Percentiles rank a stretch among this genome's conserved stretches.
Conservation (phyloP, 495 filamentous ascomycete genomes). For the Neurospora sp. region DNA sequence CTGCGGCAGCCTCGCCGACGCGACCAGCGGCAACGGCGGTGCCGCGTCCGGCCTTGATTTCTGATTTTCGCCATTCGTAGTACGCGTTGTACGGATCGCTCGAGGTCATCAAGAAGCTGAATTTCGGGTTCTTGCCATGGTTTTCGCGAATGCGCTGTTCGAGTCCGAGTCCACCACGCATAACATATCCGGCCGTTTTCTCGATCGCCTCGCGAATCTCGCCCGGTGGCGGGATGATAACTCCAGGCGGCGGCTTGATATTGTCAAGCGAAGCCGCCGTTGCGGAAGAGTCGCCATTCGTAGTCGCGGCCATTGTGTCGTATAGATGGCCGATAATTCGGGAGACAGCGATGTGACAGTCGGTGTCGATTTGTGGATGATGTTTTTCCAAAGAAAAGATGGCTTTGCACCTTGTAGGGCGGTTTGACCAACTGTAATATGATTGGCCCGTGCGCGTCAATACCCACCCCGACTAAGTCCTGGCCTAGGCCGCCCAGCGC, state of each 20-base stretch:
- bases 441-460: neutral
- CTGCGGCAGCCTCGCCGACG: no score
- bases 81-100: slow-evolving; percentile 79
- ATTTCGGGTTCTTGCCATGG: slow-evolving; percentile 76
- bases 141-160: slow-evolving; percentile 86
- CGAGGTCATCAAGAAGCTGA: slow-evolving; percentile 70
- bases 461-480: neutral
- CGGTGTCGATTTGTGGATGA: neutral
- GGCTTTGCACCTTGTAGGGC: neutral
- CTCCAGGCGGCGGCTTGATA: slow-evolving; percentile 67
- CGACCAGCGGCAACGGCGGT: slow-evolving; percentile 72
- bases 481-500: neutral
- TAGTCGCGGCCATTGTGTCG: slow-evolving; percentile 35
- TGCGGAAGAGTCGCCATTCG: slow-evolving; percentile 45
- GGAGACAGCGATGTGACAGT: neutral
- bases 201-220: slow-evolving; percentile 71
- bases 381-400: neutral
- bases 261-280: slow-evolving; percentile 34
- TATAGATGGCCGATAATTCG: neutral
- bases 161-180: slow-evolving; percentile 70
- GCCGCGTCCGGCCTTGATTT: slow-evolving; percentile 76
- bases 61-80: slow-evolving; percentile 80
- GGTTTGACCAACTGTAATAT: neutral
- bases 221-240: slow-evolving; percentile 69
- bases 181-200: slow-evolving; percentile 93